A percentile compares a stretch with the other conserved stretches of the same genome.
These are phyloP conservation scores for Xerocomus minutiporus DNA, from an alignment of 1,284 basidiomycete genomes.

Conservation along the genomic window DNA sequence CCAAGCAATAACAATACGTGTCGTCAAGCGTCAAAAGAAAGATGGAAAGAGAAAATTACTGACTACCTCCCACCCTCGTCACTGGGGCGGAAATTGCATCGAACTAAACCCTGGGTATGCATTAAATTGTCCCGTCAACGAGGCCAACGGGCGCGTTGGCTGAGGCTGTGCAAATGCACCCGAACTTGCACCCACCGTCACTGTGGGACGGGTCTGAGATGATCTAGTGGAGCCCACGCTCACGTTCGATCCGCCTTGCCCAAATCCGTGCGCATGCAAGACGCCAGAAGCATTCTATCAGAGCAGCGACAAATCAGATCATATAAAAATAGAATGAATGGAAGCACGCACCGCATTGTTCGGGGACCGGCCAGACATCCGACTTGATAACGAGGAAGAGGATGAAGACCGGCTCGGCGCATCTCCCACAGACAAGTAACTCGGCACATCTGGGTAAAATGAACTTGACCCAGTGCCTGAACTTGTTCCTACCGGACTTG, in stretches of 20 bases:
- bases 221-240: constrained; percentile 13
- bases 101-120: constrained; percentile 18
- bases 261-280: constrained; percentile 21
- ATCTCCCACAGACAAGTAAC: constrained; percentile 23
- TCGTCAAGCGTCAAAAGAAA: constrained; percentile 1
- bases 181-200: constrained; percentile 5
- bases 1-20: constrained; percentile 24
- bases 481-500: constrained; percentile 9
- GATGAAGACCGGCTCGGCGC: constrained; percentile 32
- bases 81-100: constrained; percentile 23
- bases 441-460: constrained; percentile 24
- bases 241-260: constrained; percentile 11
- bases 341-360: constrained; percentile 22
- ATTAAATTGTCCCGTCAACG: constrained; percentile 16
- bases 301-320: constrained; percentile 4
- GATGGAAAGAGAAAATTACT: background rate
- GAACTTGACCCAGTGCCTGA: constrained; percentile 9
- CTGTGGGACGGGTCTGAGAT: constrained; percentile 18
- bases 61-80: background rate
- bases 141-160: constrained; percentile 16
- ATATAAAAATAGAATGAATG: constrained; percentile 2
- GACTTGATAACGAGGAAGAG: constrained; percentile 32
- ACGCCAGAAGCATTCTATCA: constrained; percentile 21
- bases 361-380: constrained; percentile 31
- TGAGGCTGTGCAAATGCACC: constrained; percentile 25